Conservation (phyloP, 2,329 filamentous ascomycete species). For the Scedosporium boydii region DNA sequence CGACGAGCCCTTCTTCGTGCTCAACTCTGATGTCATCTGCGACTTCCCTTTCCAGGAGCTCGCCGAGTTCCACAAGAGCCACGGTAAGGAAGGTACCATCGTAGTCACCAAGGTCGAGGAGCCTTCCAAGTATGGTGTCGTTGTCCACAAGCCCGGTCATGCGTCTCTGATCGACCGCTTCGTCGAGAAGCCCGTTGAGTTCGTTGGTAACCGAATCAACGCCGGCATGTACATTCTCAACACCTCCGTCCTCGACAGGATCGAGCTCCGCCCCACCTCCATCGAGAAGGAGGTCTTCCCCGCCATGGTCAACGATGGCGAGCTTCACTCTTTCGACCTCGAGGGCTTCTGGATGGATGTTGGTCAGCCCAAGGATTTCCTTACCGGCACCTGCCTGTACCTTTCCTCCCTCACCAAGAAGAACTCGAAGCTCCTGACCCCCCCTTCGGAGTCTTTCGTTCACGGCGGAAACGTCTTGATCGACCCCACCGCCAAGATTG, state of each 20-base stretch:
- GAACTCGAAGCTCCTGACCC: slow-evolving; percentile 72
- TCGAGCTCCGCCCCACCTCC: slow-evolving; percentile 90
- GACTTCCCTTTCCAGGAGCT: slow-evolving; percentile 92
- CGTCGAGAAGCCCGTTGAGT: slow-evolving; percentile 98
- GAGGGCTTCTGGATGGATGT: slow-evolving; percentile 99
- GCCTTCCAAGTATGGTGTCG: slow-evolving; percentile 96
- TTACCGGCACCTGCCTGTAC: slow-evolving; percentile 92
- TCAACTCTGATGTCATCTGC: slow-evolving; percentile 98
- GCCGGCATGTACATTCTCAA: slow-evolving; percentile 98
- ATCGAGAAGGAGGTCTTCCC: slow-evolving; percentile 99
- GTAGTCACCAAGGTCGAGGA: slow-evolving; percentile 98
- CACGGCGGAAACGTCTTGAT: slow-evolving; percentile 94
- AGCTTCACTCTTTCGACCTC: slow-evolving; percentile 91
- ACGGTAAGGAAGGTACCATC: slow-evolving; percentile 95
- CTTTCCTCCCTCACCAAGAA: slow-evolving; percentile 88
- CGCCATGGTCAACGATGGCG: slow-evolving; percentile 77
- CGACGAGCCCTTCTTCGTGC: slow-evolving; percentile 90
- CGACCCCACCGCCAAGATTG: slow-evolving; percentile 88
- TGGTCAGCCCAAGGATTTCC: slow-evolving; percentile 96
- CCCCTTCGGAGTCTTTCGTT: slow-evolving; percentile 67
- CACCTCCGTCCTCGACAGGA: slow-evolving; percentile 79
- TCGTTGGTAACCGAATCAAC: slow-evolving; percentile 97
- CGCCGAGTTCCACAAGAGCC: slow-evolving; percentile 81
- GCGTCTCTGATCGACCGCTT: slow-evolving; percentile 92
- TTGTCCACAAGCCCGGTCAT: slow-evolving; percentile 93